Evolutionary conservation across 176 grass and related monocot genomes (phyloP).

Genomic region (Triticum aestivum): DNA sequence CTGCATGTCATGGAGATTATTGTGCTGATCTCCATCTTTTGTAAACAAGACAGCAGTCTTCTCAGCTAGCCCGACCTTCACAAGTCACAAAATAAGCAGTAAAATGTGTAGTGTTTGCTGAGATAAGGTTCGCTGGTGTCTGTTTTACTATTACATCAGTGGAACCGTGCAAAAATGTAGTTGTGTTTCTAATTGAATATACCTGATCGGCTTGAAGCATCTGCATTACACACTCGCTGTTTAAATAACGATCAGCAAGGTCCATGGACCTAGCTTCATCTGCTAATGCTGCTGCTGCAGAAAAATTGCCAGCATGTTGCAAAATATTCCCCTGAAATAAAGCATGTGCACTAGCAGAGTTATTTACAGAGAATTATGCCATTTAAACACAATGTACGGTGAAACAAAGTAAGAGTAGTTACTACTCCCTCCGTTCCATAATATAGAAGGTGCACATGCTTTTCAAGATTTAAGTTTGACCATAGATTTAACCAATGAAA

Average conservation of each 20-base stretch:
- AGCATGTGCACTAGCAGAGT: conserved; percentile 3
- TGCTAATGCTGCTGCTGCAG: conserved; percentile 80
- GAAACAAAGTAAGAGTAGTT: conserved; percentile 7
- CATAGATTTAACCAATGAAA: too few species aligned
- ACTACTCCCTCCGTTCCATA: background rate
- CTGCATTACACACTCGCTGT: conserved; percentile 95
- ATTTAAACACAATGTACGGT: background rate
- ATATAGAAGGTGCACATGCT: too few species aligned
- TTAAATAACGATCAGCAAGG: conserved; percentile 98
- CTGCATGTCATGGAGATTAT: conserved; percentile 99
- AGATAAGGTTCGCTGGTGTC: background rate
- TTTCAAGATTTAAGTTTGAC: too few species aligned
- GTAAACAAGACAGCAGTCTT: conserved; percentile 98
- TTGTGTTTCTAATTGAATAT: background rate
- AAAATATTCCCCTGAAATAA: conserved; percentile 84
- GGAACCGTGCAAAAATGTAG: background rate
- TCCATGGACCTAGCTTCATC: conserved; percentile 99
- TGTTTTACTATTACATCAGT: background rate
- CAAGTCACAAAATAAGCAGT: conserved; percentile 8
- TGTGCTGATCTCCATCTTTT: conserved; percentile 98
- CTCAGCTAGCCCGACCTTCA: conserved; percentile 88
- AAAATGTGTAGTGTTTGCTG: background rate
- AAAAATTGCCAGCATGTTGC: conserved; percentile 84
- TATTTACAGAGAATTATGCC: background rate
- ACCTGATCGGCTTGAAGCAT: conserved; percentile 99